phyloP scores from a whole-genome alignment of 2,329 filamentous ascomycete genomes.

The Aspergillus clavatus region DNA sequence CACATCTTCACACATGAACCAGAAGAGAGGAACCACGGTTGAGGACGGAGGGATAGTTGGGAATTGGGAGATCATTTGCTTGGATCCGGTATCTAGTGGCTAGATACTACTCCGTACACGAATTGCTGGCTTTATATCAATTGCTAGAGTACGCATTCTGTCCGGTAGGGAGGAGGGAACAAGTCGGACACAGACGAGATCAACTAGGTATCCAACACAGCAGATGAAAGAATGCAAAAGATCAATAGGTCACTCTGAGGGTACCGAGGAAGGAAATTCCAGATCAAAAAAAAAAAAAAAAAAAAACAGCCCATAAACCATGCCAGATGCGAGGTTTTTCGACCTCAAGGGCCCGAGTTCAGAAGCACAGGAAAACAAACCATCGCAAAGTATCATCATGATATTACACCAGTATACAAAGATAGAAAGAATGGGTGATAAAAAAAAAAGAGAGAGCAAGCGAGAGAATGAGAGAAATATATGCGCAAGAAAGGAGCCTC shows the following conservation, averaged over 20 bases:
- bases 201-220: too few species aligned
- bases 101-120: too few species aligned
- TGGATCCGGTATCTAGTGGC: too few species aligned
- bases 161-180: background rate
- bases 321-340: conserved; percentile 11
- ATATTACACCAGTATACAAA: background rate
- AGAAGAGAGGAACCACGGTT: background rate
- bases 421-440: too few species aligned
- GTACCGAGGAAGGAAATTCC: too few species aligned
- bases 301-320: conserved; percentile 8
- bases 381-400: background rate
- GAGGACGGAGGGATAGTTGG: background rate
- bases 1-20: background rate
- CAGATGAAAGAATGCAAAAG: background rate
- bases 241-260: too few species aligned
- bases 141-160: background rate
- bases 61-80: background rate
- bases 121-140: background rate
- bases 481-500: conserved; percentile 3
- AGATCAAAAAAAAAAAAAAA: conserved; percentile 15
- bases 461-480: too few species aligned
- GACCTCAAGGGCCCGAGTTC: background rate
- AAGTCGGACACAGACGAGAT: too few species aligned
- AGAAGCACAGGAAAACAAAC: background rate
- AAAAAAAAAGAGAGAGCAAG: conserved; percentile 10